Conservation (phyloP, 2,329 filamentous ascomycete species). For the Botryotinia calthae region DNA sequence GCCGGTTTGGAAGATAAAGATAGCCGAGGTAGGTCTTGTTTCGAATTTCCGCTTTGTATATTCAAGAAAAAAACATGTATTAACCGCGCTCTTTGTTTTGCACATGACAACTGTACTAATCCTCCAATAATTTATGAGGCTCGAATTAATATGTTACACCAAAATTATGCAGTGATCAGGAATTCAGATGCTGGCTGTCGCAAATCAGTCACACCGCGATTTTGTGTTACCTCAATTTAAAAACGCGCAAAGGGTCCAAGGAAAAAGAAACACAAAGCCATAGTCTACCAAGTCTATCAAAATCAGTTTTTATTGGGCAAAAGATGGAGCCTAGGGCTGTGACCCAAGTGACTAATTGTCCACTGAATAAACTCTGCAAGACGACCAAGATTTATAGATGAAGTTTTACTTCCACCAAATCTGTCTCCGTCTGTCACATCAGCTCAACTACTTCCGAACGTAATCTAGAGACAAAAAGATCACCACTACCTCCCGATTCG, state of each 20-base stretch:
- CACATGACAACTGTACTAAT: background rate
- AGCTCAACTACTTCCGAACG: background rate
- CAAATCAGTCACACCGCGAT: background rate
- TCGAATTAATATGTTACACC: background rate
- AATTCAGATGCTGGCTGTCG: background rate
- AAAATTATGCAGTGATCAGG: background rate
- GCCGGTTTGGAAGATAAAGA: background rate
- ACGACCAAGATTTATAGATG: background rate
- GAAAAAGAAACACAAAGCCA: background rate
- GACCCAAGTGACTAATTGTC: background rate
- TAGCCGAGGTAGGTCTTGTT: background rate
- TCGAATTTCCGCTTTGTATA: background rate
- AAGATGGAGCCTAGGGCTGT: background rate
- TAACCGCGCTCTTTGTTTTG: fast-evolving
- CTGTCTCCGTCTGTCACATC: background rate
- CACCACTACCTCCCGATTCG: too few species aligned
- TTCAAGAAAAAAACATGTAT: fast-evolving
- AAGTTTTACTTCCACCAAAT: background rate
- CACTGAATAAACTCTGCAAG: background rate
- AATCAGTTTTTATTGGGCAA: background rate
- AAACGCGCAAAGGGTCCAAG: background rate
- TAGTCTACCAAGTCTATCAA: background rate
- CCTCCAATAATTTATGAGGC: background rate
- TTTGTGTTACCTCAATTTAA: background rate
- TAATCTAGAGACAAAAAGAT: background rate